These are phyloP conservation scores for Boechera stricta DNA, from an alignment of 345 rosid species.

Conservation along the genomic window DNA sequence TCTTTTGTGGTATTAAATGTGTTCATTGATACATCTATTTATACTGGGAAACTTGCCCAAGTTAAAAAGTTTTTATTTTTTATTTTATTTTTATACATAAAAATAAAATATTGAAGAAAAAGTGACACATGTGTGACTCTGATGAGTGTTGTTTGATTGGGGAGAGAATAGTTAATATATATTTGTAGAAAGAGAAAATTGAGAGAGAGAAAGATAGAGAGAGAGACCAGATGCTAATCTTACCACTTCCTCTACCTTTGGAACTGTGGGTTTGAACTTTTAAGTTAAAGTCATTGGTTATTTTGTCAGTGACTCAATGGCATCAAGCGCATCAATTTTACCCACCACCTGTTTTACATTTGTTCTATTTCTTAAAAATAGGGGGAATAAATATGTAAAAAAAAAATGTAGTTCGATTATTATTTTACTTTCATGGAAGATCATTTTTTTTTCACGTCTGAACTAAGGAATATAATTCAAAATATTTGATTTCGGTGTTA, in stretches of 20 bases:
- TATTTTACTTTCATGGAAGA: not conserved
- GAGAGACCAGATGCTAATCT: slow-evolving; percentile 2
- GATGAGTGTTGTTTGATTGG: slow-evolving; percentile 43
- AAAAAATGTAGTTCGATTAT: not conserved
- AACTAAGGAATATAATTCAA: not conserved
- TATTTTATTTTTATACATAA: not conserved
- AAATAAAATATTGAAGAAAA: slow-evolving; percentile 13
- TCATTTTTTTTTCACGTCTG: not conserved
- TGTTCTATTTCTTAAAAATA: not conserved
- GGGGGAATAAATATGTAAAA: not conserved
- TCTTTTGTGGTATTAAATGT: slow-evolving; percentile 31
- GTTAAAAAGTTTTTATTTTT: not conserved
- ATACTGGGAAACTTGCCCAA: slow-evolving; percentile 46
- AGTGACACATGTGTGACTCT: slow-evolving; percentile 46
- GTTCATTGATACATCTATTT: slow-evolving; percentile 39
- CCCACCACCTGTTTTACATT: not conserved
- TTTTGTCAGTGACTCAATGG: slow-evolving; percentile 39
- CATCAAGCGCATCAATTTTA: slow-evolving; percentile 25
- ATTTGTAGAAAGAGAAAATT: not conserved
- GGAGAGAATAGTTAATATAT: slow-evolving; percentile 25
- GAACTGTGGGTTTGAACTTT: slow-evolving; percentile 49
- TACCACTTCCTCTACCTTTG: slow-evolving; percentile 46
- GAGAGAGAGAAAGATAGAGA: slow-evolving; percentile 28
- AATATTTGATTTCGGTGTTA: not conserved
- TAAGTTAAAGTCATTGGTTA: slow-evolving; percentile 27